phyloP scores from a whole-genome alignment of 129 eudicot genomes.

The Scalesia atractyloides region DNA sequence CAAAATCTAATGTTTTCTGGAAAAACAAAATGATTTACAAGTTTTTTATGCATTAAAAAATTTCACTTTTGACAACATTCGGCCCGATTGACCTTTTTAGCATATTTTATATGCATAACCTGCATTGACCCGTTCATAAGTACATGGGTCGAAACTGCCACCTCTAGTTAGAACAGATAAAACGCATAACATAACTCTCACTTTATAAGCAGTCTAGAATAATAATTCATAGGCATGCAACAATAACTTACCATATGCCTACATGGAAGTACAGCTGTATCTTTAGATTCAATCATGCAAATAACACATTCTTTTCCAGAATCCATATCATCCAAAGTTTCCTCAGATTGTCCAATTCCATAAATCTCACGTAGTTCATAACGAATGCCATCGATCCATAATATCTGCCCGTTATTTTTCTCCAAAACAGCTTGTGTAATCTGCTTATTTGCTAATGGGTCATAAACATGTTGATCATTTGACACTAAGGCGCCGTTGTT shows the following conservation, averaged over 20 bases:
- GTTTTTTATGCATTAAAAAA: too few species aligned
- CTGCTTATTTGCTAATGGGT: constrained; percentile 43
- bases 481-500: constrained; percentile 38
- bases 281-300: constrained; percentile 91
- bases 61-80: not conserved
- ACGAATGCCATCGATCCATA: constrained; percentile 77
- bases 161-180: not conserved
- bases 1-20: not conserved
- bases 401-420: constrained; percentile 63
- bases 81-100: not conserved
- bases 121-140: not conserved
- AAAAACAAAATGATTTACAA: too few species aligned
- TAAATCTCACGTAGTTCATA: constrained; percentile 85
- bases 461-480: constrained; percentile 30
- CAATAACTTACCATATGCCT: constrained; percentile 61
- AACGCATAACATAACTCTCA: not conserved
- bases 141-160: not conserved
- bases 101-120: not conserved
- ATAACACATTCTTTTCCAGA: constrained; percentile 86
- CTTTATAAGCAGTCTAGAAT: too few species aligned
- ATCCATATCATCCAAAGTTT: constrained; percentile 47
- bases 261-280: constrained; percentile 93
- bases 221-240: not conserved
- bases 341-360: constrained; percentile 64
- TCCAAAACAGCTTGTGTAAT: constrained; percentile 77